phyloP scores from a whole-genome alignment of 176 grass and related monocot genomes.

The Dendrocalamus sinicus region DNA sequence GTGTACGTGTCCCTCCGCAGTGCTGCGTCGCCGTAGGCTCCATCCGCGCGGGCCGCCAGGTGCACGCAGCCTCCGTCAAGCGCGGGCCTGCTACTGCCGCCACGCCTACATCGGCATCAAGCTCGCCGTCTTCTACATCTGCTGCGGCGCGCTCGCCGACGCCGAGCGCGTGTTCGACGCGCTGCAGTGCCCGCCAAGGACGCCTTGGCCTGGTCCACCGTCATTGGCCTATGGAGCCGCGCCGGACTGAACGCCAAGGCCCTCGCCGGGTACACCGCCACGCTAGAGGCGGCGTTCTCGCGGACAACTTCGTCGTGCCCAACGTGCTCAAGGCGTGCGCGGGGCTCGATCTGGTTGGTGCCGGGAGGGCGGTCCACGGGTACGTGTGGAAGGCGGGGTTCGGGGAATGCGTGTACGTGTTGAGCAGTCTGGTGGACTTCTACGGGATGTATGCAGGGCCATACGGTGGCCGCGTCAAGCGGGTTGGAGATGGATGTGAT shows the following conservation, averaged over 20 bases:
- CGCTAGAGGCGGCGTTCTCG: constrained; percentile 40
- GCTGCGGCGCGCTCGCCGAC: constrained; percentile 43
- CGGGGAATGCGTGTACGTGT: constrained; percentile 52
- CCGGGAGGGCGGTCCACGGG: constrained; percentile 52
- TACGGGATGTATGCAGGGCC: constrained; percentile 72
- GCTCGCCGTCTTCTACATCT: constrained; percentile 53
- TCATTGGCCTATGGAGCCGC: constrained; percentile 51
- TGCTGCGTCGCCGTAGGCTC: constrained; percentile 38
- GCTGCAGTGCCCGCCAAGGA: constrained; percentile 45
- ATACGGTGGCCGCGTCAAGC: constrained; percentile 56
- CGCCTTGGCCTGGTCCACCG: constrained; percentile 44
- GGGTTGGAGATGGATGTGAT: constrained; percentile 63
- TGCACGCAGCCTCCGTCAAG: constrained; percentile 53
- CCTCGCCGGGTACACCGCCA: constrained; percentile 35
- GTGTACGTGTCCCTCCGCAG: constrained; percentile 53
- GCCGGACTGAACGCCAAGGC: constrained; percentile 36
- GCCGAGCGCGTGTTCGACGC: constrained; percentile 45
- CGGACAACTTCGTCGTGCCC: constrained; percentile 57
- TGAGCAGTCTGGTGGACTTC: constrained; percentile 79
- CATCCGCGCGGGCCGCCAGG: constrained; percentile 40
- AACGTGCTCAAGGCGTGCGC: constrained; percentile 52
- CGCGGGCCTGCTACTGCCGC: constrained; percentile 49
- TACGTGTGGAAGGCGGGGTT: constrained; percentile 54
- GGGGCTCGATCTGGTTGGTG: neutral
- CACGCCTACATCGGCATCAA: constrained; percentile 54